Evolutionary conservation across 1,139 yeast genomes (phyloP), one percentile per base, ranked within the genome.

Genomic region (Geotrichum restrictum): DNA sequence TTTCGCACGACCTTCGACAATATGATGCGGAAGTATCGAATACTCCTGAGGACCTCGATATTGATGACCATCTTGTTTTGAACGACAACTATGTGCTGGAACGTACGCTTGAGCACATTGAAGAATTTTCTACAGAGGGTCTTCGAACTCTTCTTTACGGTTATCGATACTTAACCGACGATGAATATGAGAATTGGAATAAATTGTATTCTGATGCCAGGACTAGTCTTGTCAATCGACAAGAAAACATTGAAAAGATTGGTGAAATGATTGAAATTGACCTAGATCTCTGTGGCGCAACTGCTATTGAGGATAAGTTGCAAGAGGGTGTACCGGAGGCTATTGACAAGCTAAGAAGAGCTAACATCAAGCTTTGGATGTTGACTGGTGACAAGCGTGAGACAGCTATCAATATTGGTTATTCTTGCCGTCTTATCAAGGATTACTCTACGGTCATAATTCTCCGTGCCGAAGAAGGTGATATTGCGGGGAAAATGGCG

Each of bases 361-460:
- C 98, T 0, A 96, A 96, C 3, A 89, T 93, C 54, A 88, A 85
- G 64, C 72, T 94, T 74, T 93, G 99, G 98, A 93, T 93, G 97
- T 75, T 93, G 55, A 93, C 99, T 0, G 99, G 99, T 50, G 99
- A 93, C 66, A 93, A 93, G 65, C 76, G 97, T 56, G 99, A 94
- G 69, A 94, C 99, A 0, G 98, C 99, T 1, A 89, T 93, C 56
- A 93, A 89, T 64, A 93, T 94, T 68, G 98, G 98, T 0, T 88
- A 91, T 64, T 85, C 98, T 3, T 94, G 98, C 69, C 83, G 91
- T 34, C 74, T 94, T 56, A 91, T 94, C 62, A 88, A 91, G 64
- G 98, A 93, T 63, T 94, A 86, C 65, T 88, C 97, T 0, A 86
- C 95, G 0, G 87, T 91, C 6, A 82, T 91, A n/a, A 73, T 89